These are phyloP conservation scores for Tetragonia tetragonoides DNA, from an alignment of 148 eudicot species.

Conservation along the genomic window DNA sequence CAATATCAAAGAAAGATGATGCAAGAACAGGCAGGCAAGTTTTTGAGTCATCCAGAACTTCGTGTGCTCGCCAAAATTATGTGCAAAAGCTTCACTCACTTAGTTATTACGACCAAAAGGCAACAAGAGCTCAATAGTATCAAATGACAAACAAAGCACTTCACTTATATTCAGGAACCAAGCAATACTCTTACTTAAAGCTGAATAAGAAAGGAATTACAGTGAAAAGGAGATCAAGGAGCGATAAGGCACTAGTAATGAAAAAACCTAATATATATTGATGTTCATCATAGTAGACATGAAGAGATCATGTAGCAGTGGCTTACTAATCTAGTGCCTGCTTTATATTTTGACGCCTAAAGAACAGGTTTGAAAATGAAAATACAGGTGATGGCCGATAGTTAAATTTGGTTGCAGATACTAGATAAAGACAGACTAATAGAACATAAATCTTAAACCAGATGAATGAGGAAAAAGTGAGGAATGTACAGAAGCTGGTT, in stretches of 20 bases:
- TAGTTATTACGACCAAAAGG: too few species aligned
- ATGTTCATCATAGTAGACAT: not conserved
- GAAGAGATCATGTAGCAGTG: conserved; percentile 3
- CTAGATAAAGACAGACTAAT: conserved; percentile 53
- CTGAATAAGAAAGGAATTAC: not conserved
- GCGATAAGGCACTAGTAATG: not conserved
- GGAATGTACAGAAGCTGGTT: conserved; percentile 45
- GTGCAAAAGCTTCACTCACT: too few species aligned
- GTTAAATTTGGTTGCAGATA: conserved; percentile 54
- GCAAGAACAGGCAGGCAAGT: not conserved
- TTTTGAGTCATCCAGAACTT: too few species aligned
- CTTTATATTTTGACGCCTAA: conserved; percentile 16
- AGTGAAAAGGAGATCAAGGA: not conserved
- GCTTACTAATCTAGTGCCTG: conserved; percentile 25
- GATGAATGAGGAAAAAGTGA: conserved; percentile 51
- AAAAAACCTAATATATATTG: not conserved
- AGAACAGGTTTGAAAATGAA: conserved; percentile 30
- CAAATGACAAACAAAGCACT: not conserved
- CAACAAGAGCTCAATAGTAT: too few species aligned
- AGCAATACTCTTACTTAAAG: not conserved
- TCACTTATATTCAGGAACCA: not conserved
- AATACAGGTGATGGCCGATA: conserved; percentile 51
- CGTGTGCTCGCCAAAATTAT: too few species aligned
- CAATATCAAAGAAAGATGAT: not conserved
- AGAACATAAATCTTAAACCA: conserved; percentile 66